These are phyloP conservation scores for Candida frijolesensis DNA, from an alignment of 1,139 yeast species.

Conservation along the genomic window DNA sequence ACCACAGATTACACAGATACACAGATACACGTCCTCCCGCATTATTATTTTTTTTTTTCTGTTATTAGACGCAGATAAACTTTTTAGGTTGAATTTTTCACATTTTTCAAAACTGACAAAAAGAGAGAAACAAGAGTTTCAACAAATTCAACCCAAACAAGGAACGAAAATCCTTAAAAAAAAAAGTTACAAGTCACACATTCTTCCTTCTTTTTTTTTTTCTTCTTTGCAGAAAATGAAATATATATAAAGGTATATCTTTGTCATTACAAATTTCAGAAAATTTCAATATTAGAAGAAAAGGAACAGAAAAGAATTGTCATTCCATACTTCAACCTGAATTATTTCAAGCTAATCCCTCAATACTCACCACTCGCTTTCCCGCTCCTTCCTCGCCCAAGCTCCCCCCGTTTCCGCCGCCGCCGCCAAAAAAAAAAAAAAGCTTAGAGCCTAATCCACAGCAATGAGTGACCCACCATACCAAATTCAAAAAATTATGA, in stretches of 20 bases:
- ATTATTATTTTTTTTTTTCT: neutral
- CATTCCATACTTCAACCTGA: too few species aligned
- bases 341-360: too few species aligned
- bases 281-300: too few species aligned
- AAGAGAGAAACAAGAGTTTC: neutral
- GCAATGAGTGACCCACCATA: conserved; percentile 1
- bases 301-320: too few species aligned
- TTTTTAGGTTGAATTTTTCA: conserved; percentile 1
- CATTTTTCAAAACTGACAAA: conserved; percentile 1
- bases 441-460: neutral
- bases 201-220: neutral
- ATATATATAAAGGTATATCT: neutral
- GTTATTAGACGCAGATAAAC: neutral
- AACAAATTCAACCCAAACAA: neutral
- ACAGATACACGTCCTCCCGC: neutral
- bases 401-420: neutral
- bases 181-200: conserved; percentile 2
- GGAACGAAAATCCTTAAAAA: neutral
- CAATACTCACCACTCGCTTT: too few species aligned
- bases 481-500: neutral
- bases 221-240: neutral
- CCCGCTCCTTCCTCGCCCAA: too few species aligned
- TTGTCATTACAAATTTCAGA: neutral
- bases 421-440: neutral
- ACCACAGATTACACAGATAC: neutral